Conservation (phyloP, 257 asterid species). For the Fraxinus anomala region DNA sequence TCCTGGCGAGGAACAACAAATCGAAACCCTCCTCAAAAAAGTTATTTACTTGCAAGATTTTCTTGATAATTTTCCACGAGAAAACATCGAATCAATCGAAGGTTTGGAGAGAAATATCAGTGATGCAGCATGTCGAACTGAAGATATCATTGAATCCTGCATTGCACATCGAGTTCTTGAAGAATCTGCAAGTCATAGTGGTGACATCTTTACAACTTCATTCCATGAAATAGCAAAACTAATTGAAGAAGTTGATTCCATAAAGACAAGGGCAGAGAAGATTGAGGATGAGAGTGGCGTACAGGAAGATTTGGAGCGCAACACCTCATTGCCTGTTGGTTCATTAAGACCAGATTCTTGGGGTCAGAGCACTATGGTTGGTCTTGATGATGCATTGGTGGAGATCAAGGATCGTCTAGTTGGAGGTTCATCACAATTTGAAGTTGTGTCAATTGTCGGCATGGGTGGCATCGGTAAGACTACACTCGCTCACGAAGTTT, state of each 20-base stretch:
- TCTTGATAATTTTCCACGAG: not conserved
- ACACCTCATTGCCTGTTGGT: too few relatives aligned
- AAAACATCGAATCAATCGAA: not conserved
- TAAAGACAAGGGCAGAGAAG: not conserved
- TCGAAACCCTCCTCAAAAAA: not conserved
- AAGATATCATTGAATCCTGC: not conserved
- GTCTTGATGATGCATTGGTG: not conserved
- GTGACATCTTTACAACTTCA: too few relatives aligned
- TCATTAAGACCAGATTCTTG: not conserved
- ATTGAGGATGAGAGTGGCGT: not conserved
- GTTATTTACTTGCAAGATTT: not conserved
- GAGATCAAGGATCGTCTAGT: not conserved
- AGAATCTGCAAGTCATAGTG: too few relatives aligned
- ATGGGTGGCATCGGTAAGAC: not conserved
- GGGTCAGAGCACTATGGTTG: not conserved
- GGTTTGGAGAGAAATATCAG: not conserved
- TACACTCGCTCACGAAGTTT: not conserved
- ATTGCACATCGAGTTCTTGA: not conserved
- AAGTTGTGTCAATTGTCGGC: not conserved
- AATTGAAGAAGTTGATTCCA: not conserved
- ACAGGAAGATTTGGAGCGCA: too few relatives aligned
- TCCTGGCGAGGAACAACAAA: not conserved
- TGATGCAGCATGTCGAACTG: not conserved
- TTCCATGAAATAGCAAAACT: not conserved
- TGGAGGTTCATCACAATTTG: not conserved